Conservation (phyloP, 2,329 filamentous ascomycete species). For the Rutstroemia sp. region DNA sequence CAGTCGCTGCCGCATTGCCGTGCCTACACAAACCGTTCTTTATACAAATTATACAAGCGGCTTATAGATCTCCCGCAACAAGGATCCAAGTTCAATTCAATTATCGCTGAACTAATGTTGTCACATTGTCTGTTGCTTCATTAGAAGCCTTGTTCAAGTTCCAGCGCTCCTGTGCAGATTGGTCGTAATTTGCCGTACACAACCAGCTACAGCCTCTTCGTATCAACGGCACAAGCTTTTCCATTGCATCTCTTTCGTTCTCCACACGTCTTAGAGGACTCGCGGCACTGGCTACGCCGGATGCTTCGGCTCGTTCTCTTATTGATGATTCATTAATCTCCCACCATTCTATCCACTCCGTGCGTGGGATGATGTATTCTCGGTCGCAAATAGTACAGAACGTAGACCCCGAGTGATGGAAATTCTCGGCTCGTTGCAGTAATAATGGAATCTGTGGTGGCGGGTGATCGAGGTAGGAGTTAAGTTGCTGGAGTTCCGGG, state of each 20-base stretch:
- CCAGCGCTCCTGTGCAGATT: no score
- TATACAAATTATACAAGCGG: neutral
- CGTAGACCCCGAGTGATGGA: slow-evolving; percentile 41
- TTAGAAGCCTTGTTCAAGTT: neutral
- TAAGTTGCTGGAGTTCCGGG: slow-evolving; percentile 20
- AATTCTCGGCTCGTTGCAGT: slow-evolving; percentile 26
- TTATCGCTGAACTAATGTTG: neutral
- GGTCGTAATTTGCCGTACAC: slow-evolving; percentile 20
- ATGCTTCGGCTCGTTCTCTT: neutral
- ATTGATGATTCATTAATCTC: slow-evolving; percentile 29
- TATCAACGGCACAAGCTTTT: slow-evolving; percentile 30
- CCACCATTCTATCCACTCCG: slow-evolving; percentile 59
- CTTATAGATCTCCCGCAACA: no score
- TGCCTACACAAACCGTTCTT: neutral
- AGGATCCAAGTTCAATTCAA: neutral
- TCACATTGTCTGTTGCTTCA: neutral
- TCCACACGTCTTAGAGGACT: slow-evolving; percentile 20
- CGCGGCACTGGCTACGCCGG: slow-evolving; percentile 15
- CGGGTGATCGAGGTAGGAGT: slow-evolving; percentile 15
- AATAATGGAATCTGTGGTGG: slow-evolving; percentile 20
- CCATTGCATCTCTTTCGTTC: slow-evolving; percentile 26
- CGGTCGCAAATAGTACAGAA: slow-evolving; percentile 46
- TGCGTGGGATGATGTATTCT: slow-evolving; percentile 41
- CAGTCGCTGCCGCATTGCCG: no score
- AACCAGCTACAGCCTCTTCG: slow-evolving; percentile 30